These are phyloP conservation scores for Gossypium sturtianum DNA, from an alignment of 345 rosid genomes.

Conservation along the genomic window DNA sequence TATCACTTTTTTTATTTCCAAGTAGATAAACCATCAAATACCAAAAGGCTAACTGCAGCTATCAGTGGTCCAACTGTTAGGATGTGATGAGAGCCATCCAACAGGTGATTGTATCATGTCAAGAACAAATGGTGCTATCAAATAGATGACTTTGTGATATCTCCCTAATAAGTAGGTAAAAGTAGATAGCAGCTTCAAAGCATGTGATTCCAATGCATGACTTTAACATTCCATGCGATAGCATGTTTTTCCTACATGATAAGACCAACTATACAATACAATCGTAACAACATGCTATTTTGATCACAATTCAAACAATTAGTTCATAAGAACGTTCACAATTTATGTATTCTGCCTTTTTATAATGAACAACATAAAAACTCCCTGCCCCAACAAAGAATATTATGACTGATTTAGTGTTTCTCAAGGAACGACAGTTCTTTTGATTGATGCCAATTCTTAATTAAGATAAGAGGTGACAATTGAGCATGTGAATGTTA, in stretches of 20 bases:
- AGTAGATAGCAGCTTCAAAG: not conserved
- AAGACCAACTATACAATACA: not conserved
- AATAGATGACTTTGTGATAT: not conserved
- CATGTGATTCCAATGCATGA: not conserved
- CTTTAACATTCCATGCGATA: not conserved
- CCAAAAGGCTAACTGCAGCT: not conserved
- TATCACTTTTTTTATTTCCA: not conserved
- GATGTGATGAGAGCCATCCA: not conserved
- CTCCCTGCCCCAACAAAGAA: not conserved
- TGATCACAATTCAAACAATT: not conserved
- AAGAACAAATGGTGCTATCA: not conserved
- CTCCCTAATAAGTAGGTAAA: not conserved
- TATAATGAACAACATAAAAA: not conserved
- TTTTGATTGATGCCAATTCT: not conserved
- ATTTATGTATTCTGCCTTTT: not conserved
- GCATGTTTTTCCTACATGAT: not conserved
- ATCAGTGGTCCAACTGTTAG: not conserved
- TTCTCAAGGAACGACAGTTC: not conserved
- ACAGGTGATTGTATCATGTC: not conserved
- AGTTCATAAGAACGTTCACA: not conserved
- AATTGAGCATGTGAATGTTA: not conserved
- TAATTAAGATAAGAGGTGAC: not conserved
- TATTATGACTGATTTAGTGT: not conserved
- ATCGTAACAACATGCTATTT: not conserved
- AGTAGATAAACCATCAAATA: not conserved